A percentile compares a stretch with the other conserved stretches of the same genome.
Evolutionary conservation across 1,284 basidiomycete genomes (phyloP).

Genomic region (Uromyces viciae-fabae): DNA sequence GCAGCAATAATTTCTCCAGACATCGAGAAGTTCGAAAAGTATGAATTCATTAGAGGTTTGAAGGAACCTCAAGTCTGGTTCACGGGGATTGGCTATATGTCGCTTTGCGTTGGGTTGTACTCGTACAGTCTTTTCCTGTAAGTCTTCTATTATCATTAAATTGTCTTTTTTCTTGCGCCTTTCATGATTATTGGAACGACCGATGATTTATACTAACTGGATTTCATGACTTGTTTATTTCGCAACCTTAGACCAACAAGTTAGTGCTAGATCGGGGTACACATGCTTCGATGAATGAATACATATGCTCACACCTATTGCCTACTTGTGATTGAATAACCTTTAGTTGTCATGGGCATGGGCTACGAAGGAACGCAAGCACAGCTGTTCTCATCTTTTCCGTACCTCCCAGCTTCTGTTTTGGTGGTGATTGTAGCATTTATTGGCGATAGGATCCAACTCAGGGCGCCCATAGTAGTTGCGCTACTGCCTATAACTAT

Average conservation of each 20-base stretch:
- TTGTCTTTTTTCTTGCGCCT: background rate
- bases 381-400: constrained; percentile 50
- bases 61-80: constrained; percentile 50
- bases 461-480: constrained; percentile 49
- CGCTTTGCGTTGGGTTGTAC: constrained; percentile 22
- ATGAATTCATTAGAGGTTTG: constrained; percentile 48
- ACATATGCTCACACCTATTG: background rate
- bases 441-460: constrained; percentile 48
- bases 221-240: background rate
- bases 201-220: background rate
- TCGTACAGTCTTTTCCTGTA: constrained; percentile 38
- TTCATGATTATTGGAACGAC: background rate
- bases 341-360: constrained; percentile 33
- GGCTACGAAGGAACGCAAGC: constrained; percentile 46
- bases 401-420: constrained; percentile 50
- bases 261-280: background rate
- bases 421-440: constrained; percentile 49
- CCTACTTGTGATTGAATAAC: background rate
- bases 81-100: constrained; percentile 48
- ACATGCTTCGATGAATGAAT: background rate
- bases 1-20: background rate
- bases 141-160: background rate
- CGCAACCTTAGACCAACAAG: constrained; percentile 46
- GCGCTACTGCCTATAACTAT: constrained; percentile 49
- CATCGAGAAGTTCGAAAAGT: constrained; percentile 50